Base-by-base conservation (phyloP, 2,329 filamentous ascomycete species). In the Purpureocillium lavendulum region DNA sequence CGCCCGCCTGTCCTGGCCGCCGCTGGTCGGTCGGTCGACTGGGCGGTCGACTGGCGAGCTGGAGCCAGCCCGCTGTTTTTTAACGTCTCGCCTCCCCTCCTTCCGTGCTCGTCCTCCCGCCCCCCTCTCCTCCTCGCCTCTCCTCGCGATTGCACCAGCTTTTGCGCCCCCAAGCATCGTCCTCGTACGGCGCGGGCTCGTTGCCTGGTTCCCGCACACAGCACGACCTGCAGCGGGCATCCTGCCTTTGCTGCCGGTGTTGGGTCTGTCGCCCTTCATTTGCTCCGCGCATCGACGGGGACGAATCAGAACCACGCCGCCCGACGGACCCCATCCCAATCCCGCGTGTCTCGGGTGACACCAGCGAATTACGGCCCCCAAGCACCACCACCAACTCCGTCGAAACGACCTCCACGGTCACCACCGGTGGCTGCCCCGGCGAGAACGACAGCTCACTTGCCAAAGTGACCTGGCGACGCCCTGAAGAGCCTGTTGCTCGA, bases 261-360 rank as follows among this genome's bases (percentile, higher is more conserved):
- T 26, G 21, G 21, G 21, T 26, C 29, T 33, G 33, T 39, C 33
- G 24, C 34, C 18, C 24, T 6, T 33, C 30, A 34, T 30, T 13
- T 34, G 40, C 35, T 35, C 40, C 10, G 40, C 40, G 24, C 18
- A 21, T 15, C 36, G 26, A 32, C 40, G 40, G 40, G 37, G 10
- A 21, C 36, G 21, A 21, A 30, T 36, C 41, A 40, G 26, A 33
- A 34, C 21, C n/a, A 15, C 26, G 16, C 17, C 12, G 35, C 7
- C 18, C 16, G 33, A n/a, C 33, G 35, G 38, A 36, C 31, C 37
- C 36, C 31, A 33, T 33, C 28, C 8, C 29, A 26, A 26, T 26
- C 21, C 21, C 37, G 31, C 34, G 35, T 45, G 40, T 45, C 42
- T 42, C 36, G 42, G 40, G 29, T 36, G 35, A 35, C 17, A 33